phyloP scores from a whole-genome alignment of 768 basidiomycete species.

The Wakefieldia striispora region DNA sequence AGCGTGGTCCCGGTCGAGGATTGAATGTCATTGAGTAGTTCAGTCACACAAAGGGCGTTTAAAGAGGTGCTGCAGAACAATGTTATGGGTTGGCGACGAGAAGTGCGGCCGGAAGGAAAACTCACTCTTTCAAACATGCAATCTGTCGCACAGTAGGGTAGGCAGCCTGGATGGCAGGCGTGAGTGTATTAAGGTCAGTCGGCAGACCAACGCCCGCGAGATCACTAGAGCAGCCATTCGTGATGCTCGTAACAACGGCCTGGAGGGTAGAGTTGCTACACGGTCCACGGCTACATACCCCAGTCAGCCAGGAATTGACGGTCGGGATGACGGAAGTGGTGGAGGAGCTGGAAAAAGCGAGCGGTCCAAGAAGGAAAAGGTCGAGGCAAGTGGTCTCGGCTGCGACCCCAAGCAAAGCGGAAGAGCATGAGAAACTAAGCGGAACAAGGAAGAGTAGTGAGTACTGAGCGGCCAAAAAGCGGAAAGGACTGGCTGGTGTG shows the following conservation, averaged over 20 bases:
- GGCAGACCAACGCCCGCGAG: slow-evolving; percentile 28
- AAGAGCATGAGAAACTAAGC: slow-evolving; percentile 39
- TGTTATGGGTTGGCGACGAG: not conserved
- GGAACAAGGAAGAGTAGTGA: slow-evolving; percentile 3
- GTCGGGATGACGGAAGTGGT: slow-evolving; percentile 38
- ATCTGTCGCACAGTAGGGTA: slow-evolving; percentile 60
- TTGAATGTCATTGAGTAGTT: slow-evolving; percentile 56
- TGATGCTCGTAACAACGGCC: slow-evolving; percentile 51
- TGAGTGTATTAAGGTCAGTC: slow-evolving; percentile 23
- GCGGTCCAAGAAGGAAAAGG: slow-evolving; percentile 30
- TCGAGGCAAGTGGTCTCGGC: slow-evolving; percentile 41
- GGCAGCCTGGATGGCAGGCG: slow-evolving; percentile 42
- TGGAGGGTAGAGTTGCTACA: slow-evolving; percentile 64
- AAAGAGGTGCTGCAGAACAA: slow-evolving; percentile 29
- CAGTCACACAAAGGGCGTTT: slow-evolving; percentile 53
- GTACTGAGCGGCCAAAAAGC: not conserved
- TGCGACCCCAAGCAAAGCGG: slow-evolving; percentile 45
- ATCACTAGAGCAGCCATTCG: slow-evolving; percentile 47
- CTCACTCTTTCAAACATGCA: slow-evolving; percentile 66
- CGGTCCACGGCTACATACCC: slow-evolving; percentile 47
- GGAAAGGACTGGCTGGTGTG: not conserved
- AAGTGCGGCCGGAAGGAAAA: slow-evolving; percentile 2
- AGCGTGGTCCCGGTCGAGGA: slow-evolving; percentile 18
- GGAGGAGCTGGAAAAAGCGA: slow-evolving; percentile 24
- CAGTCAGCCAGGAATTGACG: slow-evolving; percentile 59